A percentile compares a stretch with the other conserved stretches of the same genome.
These are phyloP conservation scores for Macrotyloma uniflorum DNA, from an alignment of 306 rosid genomes.

Conservation along the genomic window DNA sequence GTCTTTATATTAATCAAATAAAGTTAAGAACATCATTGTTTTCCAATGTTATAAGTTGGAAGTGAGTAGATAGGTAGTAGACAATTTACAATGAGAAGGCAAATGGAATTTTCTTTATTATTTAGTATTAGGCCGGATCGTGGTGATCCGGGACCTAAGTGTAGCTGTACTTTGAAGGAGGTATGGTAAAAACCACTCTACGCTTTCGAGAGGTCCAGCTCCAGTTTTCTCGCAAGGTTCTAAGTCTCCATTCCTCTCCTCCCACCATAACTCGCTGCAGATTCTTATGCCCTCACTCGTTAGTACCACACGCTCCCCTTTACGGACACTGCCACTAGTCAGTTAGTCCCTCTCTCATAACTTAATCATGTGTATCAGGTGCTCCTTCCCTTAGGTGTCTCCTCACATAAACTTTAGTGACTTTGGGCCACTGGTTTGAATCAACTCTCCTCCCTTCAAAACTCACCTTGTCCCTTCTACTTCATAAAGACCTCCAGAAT, in stretches of 20 bases:
- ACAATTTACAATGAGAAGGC: not conserved
- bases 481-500: no score
- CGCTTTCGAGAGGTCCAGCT: not conserved
- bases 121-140: not conserved
- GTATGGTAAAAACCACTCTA: not conserved
- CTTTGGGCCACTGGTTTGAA: not conserved
- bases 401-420: not conserved
- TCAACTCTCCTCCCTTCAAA: no score
- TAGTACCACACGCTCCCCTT: not conserved
- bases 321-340: not conserved
- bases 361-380: not conserved
- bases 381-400: not conserved
- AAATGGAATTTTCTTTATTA: not conserved
- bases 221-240: not conserved
- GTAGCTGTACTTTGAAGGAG: not conserved
- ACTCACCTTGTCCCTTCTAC: no score
- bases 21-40: not conserved
- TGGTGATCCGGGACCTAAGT: not conserved
- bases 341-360: not conserved
- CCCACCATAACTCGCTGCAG: not conserved
- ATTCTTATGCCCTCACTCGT: not conserved
- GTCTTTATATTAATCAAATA: not conserved
- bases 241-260: not conserved
- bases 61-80: not conserved
- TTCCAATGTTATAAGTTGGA: not conserved